Conservation (phyloP, 805 yeast genomes). For the Wickerhamiella alocasiicola region DNA sequence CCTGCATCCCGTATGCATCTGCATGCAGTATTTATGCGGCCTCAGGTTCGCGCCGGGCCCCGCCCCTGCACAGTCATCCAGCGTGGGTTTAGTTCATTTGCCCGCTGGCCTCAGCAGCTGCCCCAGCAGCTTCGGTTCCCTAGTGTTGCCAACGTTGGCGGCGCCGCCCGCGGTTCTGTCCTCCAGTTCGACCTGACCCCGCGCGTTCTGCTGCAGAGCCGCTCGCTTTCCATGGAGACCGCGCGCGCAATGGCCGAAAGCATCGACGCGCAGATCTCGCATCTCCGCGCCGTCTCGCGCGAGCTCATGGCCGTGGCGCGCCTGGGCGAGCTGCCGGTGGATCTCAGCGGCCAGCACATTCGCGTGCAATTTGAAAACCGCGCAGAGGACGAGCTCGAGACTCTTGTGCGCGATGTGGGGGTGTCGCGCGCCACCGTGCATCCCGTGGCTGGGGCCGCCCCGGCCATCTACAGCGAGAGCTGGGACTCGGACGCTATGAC, state of each 20-base stretch:
- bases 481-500: too few relatives aligned
- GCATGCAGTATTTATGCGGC: neutral
- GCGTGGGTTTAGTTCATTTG: too few relatives aligned
- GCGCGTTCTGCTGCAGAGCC: conserved; percentile 30
- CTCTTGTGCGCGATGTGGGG: conserved; percentile 28
- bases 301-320: conserved; percentile 36
- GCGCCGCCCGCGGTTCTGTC: conserved; percentile 13
- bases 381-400: conserved; percentile 45
- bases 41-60: too few relatives aligned
- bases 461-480: too few relatives aligned
- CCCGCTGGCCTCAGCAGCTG: neutral
- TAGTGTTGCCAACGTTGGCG: neutral
- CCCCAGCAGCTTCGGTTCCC: neutral
- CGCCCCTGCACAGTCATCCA: neutral
- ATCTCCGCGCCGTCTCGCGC: conserved; percentile 32
- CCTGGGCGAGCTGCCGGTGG: conserved; percentile 56
- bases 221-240: conserved; percentile 34
- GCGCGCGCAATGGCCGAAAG: conserved; percentile 32
- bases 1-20: neutral
- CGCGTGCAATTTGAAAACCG: conserved; percentile 63
- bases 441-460: neutral
- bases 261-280: conserved; percentile 21
- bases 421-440: conserved; percentile 2
- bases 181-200: conserved; percentile 46
- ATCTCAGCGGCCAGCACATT: conserved; percentile 31